phyloP scores from a whole-genome alignment of 73 alveolate genomes.

The Blepharisma japonicum region DNA sequence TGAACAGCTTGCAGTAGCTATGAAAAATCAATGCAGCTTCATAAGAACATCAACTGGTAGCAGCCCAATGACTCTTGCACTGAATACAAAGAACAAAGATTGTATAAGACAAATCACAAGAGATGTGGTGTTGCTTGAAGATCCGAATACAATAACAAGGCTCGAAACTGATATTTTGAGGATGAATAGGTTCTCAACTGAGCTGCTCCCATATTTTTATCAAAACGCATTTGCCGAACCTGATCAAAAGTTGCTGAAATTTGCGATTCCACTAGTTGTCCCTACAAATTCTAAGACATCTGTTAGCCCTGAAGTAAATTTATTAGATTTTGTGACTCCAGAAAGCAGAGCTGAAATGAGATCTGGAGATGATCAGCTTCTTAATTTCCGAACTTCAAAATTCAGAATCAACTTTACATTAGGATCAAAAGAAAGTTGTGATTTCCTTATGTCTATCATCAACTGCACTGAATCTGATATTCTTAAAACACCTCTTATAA shows the following conservation, averaged over 20 bases:
- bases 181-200: conserved; percentile 14
- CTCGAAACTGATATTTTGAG: background rate
- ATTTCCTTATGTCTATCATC: background rate
- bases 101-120: background rate
- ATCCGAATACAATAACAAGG: background rate
- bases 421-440: conserved; percentile 20
- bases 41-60: background rate
- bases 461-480: background rate
- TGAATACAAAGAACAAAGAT: background rate
- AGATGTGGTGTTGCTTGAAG: background rate
- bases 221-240: background rate
- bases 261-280: background rate
- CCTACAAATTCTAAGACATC: too few relatives aligned
- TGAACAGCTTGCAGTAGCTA: background rate
- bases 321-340: too few relatives aligned
- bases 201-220: background rate
- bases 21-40: background rate
- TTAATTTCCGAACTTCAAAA: background rate
- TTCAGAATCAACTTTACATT: conserved; percentile 16
- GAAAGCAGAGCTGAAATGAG: too few relatives aligned
- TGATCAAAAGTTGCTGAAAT: background rate
- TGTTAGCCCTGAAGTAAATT: too few relatives aligned
- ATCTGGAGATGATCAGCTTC: too few relatives aligned
- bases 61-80: conserved; percentile 8
- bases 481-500: conserved; percentile 7